These are phyloP conservation scores for Hypoxylon trugodes DNA, from an alignment of 495 filamentous ascomycete species.

Conservation along the genomic window DNA sequence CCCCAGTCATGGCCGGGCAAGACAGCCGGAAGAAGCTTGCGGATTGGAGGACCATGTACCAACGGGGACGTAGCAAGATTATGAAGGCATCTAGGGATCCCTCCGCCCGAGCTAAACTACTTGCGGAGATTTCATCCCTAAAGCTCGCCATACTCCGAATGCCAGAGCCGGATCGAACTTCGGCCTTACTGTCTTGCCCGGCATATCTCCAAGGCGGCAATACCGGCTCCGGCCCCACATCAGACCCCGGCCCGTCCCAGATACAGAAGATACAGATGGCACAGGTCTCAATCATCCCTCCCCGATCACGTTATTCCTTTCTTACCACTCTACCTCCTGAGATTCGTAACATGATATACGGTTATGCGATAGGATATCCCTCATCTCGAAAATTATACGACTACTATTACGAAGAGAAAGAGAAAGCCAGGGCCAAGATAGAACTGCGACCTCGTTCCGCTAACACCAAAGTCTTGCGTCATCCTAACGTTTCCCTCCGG, in stretches of 20 bases:
- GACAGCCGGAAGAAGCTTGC: constrained; percentile 25
- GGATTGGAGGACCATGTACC: constrained; percentile 39
- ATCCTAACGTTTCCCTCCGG: constrained; percentile 23
- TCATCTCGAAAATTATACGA: constrained; percentile 41
- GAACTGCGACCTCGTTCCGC: constrained; percentile 15
- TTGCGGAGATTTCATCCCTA: constrained; percentile 34
- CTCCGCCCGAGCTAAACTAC: constrained; percentile 24
- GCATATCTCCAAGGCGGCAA: constrained; percentile 25
- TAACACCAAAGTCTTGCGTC: constrained; percentile 18
- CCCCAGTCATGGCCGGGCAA: constrained; percentile 8
- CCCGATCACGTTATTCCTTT: constrained; percentile 26
- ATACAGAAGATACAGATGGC: no score
- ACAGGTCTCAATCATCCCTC: no score
- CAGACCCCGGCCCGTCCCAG: background rate
- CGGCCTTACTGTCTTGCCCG: constrained; percentile 34
- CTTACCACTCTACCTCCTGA: constrained; percentile 43
- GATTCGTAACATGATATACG: constrained; percentile 48
- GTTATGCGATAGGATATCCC: constrained; percentile 39
- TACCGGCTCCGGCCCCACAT: no score
- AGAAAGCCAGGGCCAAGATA: constrained; percentile 26
- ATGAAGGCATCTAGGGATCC: constrained; percentile 39
- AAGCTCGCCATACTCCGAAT: constrained; percentile 24
- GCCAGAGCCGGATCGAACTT: constrained; percentile 29
- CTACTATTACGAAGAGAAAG: constrained; percentile 40
- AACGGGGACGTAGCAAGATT: constrained; percentile 39